Evolutionary conservation across 73 alveolate genomes (phyloP).

Genomic region (Paramecium primaurelia): DNA sequence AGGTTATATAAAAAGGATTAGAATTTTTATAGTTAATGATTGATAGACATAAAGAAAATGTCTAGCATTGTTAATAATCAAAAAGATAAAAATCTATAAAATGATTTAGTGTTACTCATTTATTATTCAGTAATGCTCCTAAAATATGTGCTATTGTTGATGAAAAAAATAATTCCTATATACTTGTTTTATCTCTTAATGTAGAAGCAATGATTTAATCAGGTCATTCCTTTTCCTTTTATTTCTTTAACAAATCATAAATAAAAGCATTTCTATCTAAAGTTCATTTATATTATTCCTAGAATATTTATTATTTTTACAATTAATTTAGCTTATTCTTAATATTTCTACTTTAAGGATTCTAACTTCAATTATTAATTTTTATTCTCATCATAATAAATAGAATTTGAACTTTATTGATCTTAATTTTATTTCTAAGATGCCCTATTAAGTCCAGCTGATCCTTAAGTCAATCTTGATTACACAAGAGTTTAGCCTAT

Average conservation of each 20-base stretch:
- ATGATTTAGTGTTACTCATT: background rate
- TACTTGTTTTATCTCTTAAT: background rate
- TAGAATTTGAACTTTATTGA: background rate
- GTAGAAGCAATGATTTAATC: background rate
- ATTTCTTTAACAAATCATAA: background rate
- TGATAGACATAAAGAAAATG: background rate
- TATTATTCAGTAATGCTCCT: background rate
- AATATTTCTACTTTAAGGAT: background rate
- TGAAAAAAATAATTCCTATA: background rate
- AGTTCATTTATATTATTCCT: background rate
- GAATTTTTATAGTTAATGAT: background rate
- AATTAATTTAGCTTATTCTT: background rate
- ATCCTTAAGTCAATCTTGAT: background rate
- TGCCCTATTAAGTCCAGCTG: background rate
- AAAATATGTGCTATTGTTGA: background rate
- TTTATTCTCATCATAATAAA: background rate
- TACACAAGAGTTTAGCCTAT: background rate
- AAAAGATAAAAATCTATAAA: background rate
- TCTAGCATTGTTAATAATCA: background rate
- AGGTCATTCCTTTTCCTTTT: background rate
- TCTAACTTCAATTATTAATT: background rate
- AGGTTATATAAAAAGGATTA: background rate
- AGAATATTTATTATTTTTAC: background rate
- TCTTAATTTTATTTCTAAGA: background rate
- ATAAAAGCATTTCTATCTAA: background rate